Evolutionary conservation across 305 asterid genomes (phyloP).

Genomic region (Rubia occidens): DNA sequence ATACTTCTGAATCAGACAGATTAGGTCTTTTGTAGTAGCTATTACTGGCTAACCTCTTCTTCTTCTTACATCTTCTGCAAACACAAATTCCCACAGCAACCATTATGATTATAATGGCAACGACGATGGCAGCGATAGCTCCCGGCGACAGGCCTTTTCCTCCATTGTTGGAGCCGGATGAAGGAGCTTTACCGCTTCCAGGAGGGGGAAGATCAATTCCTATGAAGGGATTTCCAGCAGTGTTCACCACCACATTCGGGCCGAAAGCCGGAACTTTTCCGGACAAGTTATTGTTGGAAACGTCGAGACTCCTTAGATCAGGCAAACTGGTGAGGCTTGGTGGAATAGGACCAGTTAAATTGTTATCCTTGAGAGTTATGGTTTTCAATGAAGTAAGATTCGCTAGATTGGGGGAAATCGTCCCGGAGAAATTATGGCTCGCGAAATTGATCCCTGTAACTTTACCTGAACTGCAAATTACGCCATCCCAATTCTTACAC

Average conservation of each 20-base stretch:
- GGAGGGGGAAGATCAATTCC: conserved; percentile 47
- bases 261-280: conserved; percentile 53
- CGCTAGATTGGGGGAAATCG: conserved; percentile 49
- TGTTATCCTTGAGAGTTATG: conserved; percentile 45
- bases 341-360: conserved; percentile 56
- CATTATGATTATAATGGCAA: conserved; percentile 18
- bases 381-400: conserved; percentile 37
- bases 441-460: conserved; percentile 47
- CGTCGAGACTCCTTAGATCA: conserved; percentile 45
- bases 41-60: conserved; percentile 22
- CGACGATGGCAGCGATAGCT: conserved; percentile 23
- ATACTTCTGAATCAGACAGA: conserved; percentile 12
- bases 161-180: conserved; percentile 9
- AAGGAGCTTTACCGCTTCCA: conserved; percentile 2
- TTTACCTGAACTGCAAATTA: conserved; percentile 47
- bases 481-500: conserved; percentile 47
- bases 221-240: conserved; percentile 41
- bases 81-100: conserved; percentile 16
- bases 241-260: conserved; percentile 28
- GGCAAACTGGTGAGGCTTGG: conserved; percentile 32
- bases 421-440: conserved; percentile 46
- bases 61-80: conserved; percentile 22
- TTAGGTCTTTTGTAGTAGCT: conserved; percentile 11
- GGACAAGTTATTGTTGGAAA: conserved; percentile 67
- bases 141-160: conserved; percentile 18